A percentile compares a stretch with the other conserved stretches of the same genome.
phyloP scores from a whole-genome alignment of 2,329 filamentous ascomycete genomes.

The Didymella keratinophila region DNA sequence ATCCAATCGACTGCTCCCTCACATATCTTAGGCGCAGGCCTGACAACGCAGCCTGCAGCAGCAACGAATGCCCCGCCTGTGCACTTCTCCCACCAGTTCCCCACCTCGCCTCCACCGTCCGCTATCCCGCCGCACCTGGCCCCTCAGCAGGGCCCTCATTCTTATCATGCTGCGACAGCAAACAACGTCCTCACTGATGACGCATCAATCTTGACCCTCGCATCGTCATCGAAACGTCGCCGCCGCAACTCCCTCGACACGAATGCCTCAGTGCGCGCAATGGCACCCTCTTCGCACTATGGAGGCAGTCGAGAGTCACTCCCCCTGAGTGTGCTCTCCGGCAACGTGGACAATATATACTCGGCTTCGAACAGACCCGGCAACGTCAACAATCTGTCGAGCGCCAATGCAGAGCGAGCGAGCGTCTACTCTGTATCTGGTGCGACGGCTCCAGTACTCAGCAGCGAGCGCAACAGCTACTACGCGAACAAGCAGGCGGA shows the following conservation, averaged over 20 bases:
- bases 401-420: conserved; percentile 70
- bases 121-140: conserved; percentile 76
- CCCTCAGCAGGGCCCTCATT: conserved; percentile 68
- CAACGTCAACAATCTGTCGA: conserved; percentile 57
- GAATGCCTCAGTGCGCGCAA: conserved; percentile 81
- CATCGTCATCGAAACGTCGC: conserved; percentile 80
- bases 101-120: conserved; percentile 64
- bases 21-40: conserved; percentile 34
- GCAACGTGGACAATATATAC: conserved; percentile 66
- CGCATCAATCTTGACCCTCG: conserved; percentile 83
- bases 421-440: conserved; percentile 84
- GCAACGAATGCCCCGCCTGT: conserved; percentile 51
- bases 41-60: conserved; percentile 50
- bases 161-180: conserved; percentile 79
- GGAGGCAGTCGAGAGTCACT: conserved; percentile 82
- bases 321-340: conserved; percentile 78
- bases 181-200: conserved; percentile 86
- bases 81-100: conserved; percentile 67
- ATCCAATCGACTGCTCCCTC: conserved; percentile 76
- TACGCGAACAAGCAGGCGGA: conserved; percentile 69
- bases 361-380: conserved; percentile 58
- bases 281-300: conserved; percentile 84
- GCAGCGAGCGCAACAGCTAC: conserved; percentile 84
- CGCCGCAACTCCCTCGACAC: conserved; percentile 83
- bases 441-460: conserved; percentile 64